phyloP scores from a whole-genome alignment of 768 basidiomycete genomes.

The Calocera cornea region DNA sequence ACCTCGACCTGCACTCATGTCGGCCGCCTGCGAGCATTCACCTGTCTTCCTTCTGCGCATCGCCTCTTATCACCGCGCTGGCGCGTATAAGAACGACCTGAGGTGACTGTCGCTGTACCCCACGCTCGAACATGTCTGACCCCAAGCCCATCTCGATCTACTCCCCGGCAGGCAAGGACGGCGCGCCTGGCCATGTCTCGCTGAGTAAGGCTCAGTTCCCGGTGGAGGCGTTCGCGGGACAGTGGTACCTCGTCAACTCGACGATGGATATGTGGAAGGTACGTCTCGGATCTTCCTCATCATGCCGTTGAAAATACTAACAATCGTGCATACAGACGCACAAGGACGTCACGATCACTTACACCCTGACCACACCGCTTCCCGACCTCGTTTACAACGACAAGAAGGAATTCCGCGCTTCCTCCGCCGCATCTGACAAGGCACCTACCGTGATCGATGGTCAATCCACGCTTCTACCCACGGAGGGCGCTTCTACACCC shows the following conservation, averaged over 20 bases:
- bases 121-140: neutral
- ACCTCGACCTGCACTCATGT: neutral
- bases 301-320: no score
- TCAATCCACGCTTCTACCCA: slow-evolving; percentile 18
- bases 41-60: neutral
- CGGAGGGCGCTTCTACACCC: neutral
- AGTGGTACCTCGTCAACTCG: slow-evolving; percentile 24
- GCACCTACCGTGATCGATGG: slow-evolving; percentile 21
- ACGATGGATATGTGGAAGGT: slow-evolving; percentile 29
- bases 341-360: slow-evolving; percentile 27
- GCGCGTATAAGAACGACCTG: neutral
- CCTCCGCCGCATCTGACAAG: slow-evolving; percentile 14
- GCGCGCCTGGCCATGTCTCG: neutral
- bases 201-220: neutral
- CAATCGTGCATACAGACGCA: slow-evolving; percentile 21
- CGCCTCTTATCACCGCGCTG: neutral
- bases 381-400: slow-evolving; percentile 20
- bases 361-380: slow-evolving; percentile 16
- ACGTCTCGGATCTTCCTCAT: slow-evolving; percentile 10
- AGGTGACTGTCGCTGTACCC: neutral
- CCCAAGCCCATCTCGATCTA: neutral
- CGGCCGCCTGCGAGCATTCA: neutral
- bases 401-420: slow-evolving; percentile 20
- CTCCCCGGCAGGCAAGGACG: neutral
- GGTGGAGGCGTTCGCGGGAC: slow-evolving; percentile 11